phyloP scores from a whole-genome alignment of 257 asterid genomes.

The Solanum raphanifolium region DNA sequence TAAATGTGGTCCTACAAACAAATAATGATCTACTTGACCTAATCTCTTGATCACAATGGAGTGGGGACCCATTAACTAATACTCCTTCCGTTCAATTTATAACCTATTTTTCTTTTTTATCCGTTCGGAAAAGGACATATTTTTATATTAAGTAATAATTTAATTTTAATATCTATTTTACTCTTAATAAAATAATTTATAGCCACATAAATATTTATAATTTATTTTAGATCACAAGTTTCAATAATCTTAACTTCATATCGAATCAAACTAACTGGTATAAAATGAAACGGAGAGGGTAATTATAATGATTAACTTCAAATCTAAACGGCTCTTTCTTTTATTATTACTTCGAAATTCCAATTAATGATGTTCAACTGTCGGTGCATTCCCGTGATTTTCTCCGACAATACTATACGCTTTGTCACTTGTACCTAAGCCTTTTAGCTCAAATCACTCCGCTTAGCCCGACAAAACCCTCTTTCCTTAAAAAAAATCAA shows the following conservation, averaged over 20 bases:
- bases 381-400: neutral
- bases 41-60: neutral
- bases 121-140: rapidly evolving
- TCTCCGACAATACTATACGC: neutral
- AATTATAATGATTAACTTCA: neutral
- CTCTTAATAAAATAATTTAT: too few relatives aligned
- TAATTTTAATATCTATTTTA: too few relatives aligned
- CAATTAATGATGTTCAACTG: neutral
- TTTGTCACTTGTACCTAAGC: neutral
- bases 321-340: neutral
- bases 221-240: too few relatives aligned
- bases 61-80: neutral
- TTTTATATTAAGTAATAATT: too few relatives aligned
- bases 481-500: neutral
- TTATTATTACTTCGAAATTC: neutral
- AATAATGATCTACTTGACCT: neutral
- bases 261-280: too few relatives aligned
- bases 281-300: neutral
- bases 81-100: too few relatives aligned
- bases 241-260: too few relatives aligned
- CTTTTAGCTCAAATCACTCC: neutral
- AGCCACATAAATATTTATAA: too few relatives aligned
- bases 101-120: neutral
- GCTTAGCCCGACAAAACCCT: neutral
- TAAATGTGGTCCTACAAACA: neutral